phyloP scores from a whole-genome alignment of 345 rosid genomes.

The Acer campestre region DNA sequence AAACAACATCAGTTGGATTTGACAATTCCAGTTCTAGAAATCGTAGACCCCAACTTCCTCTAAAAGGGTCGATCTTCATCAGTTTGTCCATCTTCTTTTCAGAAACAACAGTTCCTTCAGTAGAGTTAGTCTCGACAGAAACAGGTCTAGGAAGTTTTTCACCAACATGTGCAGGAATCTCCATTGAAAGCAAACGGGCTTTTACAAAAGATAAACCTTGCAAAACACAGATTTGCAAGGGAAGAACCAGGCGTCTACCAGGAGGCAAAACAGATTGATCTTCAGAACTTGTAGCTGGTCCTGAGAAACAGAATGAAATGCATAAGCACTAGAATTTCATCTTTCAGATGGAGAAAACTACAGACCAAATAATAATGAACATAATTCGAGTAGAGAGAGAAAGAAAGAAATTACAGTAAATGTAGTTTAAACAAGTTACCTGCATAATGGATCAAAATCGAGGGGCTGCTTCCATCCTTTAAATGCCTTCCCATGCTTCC shows the following conservation, averaged over 20 bases:
- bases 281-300: conserved; percentile 53
- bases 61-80: conserved; percentile 85
- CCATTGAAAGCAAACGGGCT: conserved; percentile 97
- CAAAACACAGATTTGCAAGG: conserved; percentile 82
- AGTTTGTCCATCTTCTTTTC: conserved; percentile 70
- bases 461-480: conserved; percentile 80
- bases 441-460: conserved; percentile 86
- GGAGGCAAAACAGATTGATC: conserved; percentile 66
- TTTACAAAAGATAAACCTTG: conserved; percentile 93
- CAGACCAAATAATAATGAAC: neutral
- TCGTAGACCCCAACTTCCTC: conserved; percentile 99
- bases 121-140: conserved; percentile 25
- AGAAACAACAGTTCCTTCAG: conserved; percentile 44
- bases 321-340: neutral
- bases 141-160: conserved; percentile 53
- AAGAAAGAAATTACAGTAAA: neutral
- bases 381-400: neutral
- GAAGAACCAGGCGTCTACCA: conserved; percentile 90
- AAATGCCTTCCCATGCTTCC: conserved; percentile 65
- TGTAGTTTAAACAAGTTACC: conserved; percentile 40
- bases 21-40: conserved; percentile 93
- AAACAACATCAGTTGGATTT: conserved; percentile 93
- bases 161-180: conserved; percentile 90
- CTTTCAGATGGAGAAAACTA: neutral
- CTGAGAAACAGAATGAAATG: conserved; percentile 43